Conservation (phyloP, 176 grass and related monocot species). For the Carex cristatella region DNA sequence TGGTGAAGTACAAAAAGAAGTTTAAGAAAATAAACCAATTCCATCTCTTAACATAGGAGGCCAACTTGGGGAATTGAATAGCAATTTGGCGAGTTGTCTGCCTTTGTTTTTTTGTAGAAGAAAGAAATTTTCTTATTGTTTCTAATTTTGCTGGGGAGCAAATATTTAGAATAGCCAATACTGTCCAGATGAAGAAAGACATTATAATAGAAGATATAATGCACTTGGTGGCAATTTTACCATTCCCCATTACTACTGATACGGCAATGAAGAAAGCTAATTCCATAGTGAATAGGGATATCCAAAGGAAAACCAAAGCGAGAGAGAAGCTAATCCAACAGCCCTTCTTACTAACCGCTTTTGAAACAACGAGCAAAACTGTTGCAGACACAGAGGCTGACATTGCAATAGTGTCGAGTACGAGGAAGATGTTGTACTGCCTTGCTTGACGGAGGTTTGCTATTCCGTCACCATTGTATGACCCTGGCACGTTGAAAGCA, state of each 20-base stretch:
- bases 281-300: constrained; percentile 37
- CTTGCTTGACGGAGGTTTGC: constrained; percentile 19
- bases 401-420: constrained; percentile 35
- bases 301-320: constrained; percentile 31
- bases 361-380: constrained; percentile 23
- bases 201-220: neutral
- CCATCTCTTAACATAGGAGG: neutral
- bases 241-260: neutral
- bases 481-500: constrained; percentile 50
- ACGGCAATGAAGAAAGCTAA: constrained; percentile 27
- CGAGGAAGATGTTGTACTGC: constrained; percentile 27
- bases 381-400: constrained; percentile 32
- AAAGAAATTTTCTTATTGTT: neutral
- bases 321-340: constrained; percentile 29
- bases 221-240: neutral
- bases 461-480: constrained; percentile 31
- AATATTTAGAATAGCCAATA: neutral
- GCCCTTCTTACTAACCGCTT: neutral
- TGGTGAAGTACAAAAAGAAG: neutral
- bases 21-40: neutral
- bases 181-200: neutral
- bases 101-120: neutral
- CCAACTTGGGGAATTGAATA: neutral
- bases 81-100: neutral
- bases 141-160: neutral